Base-by-base conservation (phyloP, 2,329 filamentous ascomycete species). In the Monosporascus sp. region DNA sequence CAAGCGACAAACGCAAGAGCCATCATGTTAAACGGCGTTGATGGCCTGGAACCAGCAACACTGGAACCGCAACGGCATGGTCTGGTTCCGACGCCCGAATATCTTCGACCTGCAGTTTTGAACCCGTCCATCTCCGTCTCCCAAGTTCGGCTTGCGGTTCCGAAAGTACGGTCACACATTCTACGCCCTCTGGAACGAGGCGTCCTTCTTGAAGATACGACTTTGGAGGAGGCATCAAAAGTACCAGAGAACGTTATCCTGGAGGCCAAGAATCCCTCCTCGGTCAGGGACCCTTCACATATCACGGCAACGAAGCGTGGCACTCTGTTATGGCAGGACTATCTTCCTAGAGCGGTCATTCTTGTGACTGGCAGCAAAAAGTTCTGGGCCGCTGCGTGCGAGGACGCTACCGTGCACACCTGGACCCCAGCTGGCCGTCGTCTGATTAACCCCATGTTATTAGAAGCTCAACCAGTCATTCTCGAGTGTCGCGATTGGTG, bases 391-490 rank as follows among this genome's bases (percentile, higher is more conserved):
- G 93, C 88, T 17, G 92, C 89, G 9, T 97, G 92, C 64, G 94
- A 99, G 68, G 94, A 97, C 65, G 94, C 91, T 17, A 90, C 86
- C 18, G 69, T 99, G 7, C 90, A 96, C 66, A 82, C 90, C 8
- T 99, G 94, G 92, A 93, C 92, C 1, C 90, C 93, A 2, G 90
- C 92, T 15, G 94, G 94, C 14, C 84, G 95, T 57, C 83, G 95
- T 50, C 77, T 96, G 22, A 77, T 96, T 52, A 96, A 90, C 64
- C 86, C 92, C 5, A 79, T 97, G 59, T 81, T 97, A 6, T 75
- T 97, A 17, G 94, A 99, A 72, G 86, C 93, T 2, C 92, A 97
- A 63, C 90, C 94, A 1, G 92, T 97, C 35, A 94, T 99, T 53
- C 78, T 99, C 25, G 94, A 97, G 68, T 93, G 88, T 63, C 84